Base-by-base conservation (phyloP, 495 filamentous ascomycete genomes). In the Glarea lozoyensis region DNA sequence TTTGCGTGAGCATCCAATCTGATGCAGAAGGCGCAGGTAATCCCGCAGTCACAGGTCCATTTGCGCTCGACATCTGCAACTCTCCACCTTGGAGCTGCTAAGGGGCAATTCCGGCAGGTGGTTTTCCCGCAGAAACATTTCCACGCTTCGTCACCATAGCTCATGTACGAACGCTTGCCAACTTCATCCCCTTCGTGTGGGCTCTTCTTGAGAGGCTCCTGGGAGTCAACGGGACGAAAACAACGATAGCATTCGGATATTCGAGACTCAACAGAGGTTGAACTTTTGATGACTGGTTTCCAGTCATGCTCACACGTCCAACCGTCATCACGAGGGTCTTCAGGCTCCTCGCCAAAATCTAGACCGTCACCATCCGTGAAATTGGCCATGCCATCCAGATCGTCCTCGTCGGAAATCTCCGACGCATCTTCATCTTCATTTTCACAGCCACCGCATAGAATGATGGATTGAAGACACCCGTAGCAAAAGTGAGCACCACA, bases 401-500 rank as follows among this genome's bases (percentile, higher is more conserved):
- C 46, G 25, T 51, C 46, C 11, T 54, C 46, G 15, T 38, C 50
- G 4, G 33, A 21, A 3, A 44, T 21, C 21, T 51, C 46, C 4
- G 27, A 35, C 7, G 52, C 23, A 27, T 49, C 48, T 1, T 45
- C 35, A 13, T 42, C 38, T 7, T 43, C 46, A 41, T 43, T 43
- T 21, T 38, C 33, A 17, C 25, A n/a, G n/a, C n/a, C 43, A 15
- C 20, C 31, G 27, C 54, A 58, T n/a, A 38, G 21, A 10, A 39
- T 13, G 20, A 48, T 32, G 0, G 49, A 40, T 10, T 29, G 34
- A 0, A 50, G 21, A 34, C 57, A 60, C 25, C 24, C 24, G 24
- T 31, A 60, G 33, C 57, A 60, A 38, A 56, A 60, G 17, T 56
- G 40, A 2, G 52, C 55, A 18, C 57, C 55, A 20, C 57, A 60